Conservation (phyloP, 106 monocot species). For the Allium cepa region DNA sequence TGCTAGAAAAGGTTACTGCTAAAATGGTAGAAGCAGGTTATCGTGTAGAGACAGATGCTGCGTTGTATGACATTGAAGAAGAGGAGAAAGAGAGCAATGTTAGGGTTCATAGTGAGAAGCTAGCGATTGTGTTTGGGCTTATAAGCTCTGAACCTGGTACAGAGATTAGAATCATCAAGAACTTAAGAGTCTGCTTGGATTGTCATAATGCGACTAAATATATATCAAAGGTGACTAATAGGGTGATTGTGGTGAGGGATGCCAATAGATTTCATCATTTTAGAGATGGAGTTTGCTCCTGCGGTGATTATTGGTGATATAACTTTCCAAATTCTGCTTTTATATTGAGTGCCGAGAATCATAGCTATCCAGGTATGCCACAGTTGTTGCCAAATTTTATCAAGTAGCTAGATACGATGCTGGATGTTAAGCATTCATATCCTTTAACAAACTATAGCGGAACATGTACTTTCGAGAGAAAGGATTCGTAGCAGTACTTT, state of each 20-base stretch:
- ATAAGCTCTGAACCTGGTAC: slow-evolving; percentile 40
- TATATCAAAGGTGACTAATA: slow-evolving; percentile 49
- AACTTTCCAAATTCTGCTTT: too few species aligned
- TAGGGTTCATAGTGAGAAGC: slow-evolving; percentile 81
- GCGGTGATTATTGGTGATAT: slow-evolving; percentile 80
- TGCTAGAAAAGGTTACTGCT: slow-evolving; percentile 35
- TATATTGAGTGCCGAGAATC: too few species aligned
- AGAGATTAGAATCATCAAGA: slow-evolving; percentile 78
- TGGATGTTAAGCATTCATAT: too few species aligned
- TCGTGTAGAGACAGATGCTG: slow-evolving; percentile 31
- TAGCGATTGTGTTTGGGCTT: slow-evolving; percentile 72
- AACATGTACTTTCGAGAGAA: too few species aligned
- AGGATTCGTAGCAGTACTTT: too few species aligned
- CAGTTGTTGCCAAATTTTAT: too few species aligned
- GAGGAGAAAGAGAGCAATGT: slow-evolving; percentile 77
- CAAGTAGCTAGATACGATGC: too few species aligned
- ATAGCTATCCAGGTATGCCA: too few species aligned
- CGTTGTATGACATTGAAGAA: slow-evolving; percentile 75
- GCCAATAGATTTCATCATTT: slow-evolving; percentile 86
- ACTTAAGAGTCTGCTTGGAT: slow-evolving; percentile 76
- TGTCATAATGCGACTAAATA: slow-evolving; percentile 66
- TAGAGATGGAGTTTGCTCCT: slow-evolving; percentile 62
- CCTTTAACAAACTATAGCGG: too few species aligned
- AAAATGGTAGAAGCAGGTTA: slow-evolving; percentile 74
- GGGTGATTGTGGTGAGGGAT: slow-evolving; percentile 74